Evolutionary conservation across 1,284 basidiomycete species (phyloP).

Genomic region (Retiboletus flavoniger): DNA sequence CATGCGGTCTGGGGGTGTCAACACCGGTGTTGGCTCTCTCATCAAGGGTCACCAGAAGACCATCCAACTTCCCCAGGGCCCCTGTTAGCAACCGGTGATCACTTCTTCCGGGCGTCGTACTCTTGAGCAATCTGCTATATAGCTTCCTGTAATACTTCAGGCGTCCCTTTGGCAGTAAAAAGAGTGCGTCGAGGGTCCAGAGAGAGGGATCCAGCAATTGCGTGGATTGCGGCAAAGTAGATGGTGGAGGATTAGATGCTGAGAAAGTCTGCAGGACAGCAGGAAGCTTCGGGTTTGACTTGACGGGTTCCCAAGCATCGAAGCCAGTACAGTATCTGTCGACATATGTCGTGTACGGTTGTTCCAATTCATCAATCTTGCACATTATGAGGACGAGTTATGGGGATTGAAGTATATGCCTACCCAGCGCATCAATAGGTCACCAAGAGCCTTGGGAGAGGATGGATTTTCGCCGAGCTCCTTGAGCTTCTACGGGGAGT

Average conservation of each 20-base stretch:
- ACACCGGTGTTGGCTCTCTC: conserved; percentile 51
- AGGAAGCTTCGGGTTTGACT: conserved; percentile 70
- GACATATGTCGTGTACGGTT: conserved; percentile 83
- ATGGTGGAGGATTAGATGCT: conserved; percentile 55
- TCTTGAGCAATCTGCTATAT: conserved; percentile 84
- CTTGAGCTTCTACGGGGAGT: conserved; percentile 72
- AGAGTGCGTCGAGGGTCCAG: conserved; percentile 89
- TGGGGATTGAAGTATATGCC: conserved; percentile 18
- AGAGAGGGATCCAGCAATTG: conserved; percentile 41
- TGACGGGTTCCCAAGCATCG: conserved; percentile 79
- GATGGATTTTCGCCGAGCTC: conserved; percentile 93
- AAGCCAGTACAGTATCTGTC: conserved; percentile 76
- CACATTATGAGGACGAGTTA: conserved; percentile 13
- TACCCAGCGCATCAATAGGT: conserved; percentile 97
- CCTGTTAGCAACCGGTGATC: conserved; percentile 82
- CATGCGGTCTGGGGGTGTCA: conserved; percentile 26
- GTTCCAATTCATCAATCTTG: conserved; percentile 89
- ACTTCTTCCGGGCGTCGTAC: conserved; percentile 83
- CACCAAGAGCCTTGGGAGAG: conserved; percentile 93
- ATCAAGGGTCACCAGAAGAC: conserved; percentile 68
- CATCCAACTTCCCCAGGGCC: conserved; percentile 82
- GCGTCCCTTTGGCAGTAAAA: conserved; percentile 81
- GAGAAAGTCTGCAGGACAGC: conserved; percentile 74
- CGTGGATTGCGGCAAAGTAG: conserved; percentile 40
- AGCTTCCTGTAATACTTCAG: conserved; percentile 93